A percentile compares a stretch with the other conserved stretches of the same genome.
Evolutionary conservation across 345 rosid species (phyloP).

Genomic region (Nasturtium officinale): DNA sequence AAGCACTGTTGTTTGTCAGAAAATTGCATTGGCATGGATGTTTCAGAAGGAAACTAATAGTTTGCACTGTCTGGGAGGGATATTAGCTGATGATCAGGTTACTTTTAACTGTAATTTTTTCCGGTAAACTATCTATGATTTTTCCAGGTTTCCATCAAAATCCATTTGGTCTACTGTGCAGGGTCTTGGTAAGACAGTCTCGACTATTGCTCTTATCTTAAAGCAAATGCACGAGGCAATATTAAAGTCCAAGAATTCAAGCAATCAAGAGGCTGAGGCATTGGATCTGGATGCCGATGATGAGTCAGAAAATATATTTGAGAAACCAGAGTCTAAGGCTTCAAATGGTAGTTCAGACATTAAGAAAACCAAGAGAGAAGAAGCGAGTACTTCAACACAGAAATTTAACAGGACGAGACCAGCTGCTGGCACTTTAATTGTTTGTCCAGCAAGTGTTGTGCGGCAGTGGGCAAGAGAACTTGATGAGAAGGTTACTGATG

Average conservation of each 20-base stretch:
- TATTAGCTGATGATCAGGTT: constrained; percentile 99
- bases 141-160: not conserved
- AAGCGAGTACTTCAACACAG: constrained; percentile 58
- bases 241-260: constrained; percentile 52
- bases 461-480: constrained; percentile 96
- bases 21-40: constrained; percentile 98
- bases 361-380: constrained; percentile 52
- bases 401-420: constrained; percentile 58
- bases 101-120: constrained; percentile 21
- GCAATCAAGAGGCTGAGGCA: constrained; percentile 64
- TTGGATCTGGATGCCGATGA: constrained; percentile 88
- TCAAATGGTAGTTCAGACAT: constrained; percentile 39
- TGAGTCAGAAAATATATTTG: constrained; percentile 40
- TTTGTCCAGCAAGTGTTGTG: constrained; percentile 93
- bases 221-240: constrained; percentile 67
- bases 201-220: constrained; percentile 91
- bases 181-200: constrained; percentile 98
- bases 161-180: constrained; percentile 43
- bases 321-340: constrained; percentile 30
- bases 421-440: constrained; percentile 90
- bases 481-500: constrained; percentile 80
- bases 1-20: constrained; percentile 54
- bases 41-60: constrained; percentile 89
- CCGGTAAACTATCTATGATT: not conserved
- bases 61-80: constrained; percentile 85